Evolutionary conservation across 2,329 filamentous ascomycete genomes (phyloP), one percentile per base, ranked within the genome.

Genomic region (Penicillium janthinellum): DNA sequence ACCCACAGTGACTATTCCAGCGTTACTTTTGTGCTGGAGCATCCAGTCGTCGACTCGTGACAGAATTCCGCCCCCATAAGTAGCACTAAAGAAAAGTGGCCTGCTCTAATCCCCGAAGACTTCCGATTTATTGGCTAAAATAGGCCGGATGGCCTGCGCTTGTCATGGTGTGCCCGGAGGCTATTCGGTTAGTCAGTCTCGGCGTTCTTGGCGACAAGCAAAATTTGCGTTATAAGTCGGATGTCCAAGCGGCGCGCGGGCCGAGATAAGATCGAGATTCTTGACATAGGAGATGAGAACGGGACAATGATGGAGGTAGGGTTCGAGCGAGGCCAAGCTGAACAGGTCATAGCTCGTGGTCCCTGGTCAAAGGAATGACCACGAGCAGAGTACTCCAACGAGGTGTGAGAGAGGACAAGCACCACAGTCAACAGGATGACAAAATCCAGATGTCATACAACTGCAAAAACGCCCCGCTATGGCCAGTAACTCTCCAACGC

Each of bases 131-230:
- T 49, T 49, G 5, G 22, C 14, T 7, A 6, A 14, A 47, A 31
- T 47, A n/a, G 47, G 28, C 47, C 10, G 34, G 28, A 5, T 17
- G 7, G 22, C 10, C 10, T 35, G 11, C 3, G 4, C 5, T 3
- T 20, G 8, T 35, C 17, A 34, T 7, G 28, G 7, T 49, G 34
- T 35, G 47, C 5, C 15, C 47, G 35, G n/a, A 5, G 31, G n/a
- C 31, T 28, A 17, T 5, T 12, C 15, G 17, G 47, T 35, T 49
- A 35, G 47, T 4, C 10, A 20, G 47, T 49, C 47, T 49, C 47
- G 47, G 47, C 47, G 5, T 34, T 49, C 47, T 49, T 49, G 47
- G 47, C 47, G 47, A 49, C 10, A 49, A 34, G 28, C 28, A 49
- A 35, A 49, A 34, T 6, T 20, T 35, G 28, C n/a, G 5, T 34